Conservation (phyloP, 1,284 basidiomycete species). For the Apiotrichum sp. region DNA sequence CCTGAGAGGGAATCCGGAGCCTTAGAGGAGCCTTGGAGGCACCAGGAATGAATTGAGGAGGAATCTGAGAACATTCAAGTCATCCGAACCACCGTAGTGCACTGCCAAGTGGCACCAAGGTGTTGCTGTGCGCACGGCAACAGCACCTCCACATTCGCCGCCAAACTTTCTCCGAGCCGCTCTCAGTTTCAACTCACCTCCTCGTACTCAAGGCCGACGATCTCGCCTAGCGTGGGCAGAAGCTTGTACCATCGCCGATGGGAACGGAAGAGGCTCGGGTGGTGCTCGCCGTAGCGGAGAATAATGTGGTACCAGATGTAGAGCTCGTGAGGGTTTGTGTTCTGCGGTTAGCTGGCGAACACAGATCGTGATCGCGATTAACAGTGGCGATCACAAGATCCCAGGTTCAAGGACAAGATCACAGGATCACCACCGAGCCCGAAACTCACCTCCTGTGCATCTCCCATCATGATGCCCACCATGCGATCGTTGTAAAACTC, state of each 20-base stretch:
- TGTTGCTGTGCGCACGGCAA: too few species aligned
- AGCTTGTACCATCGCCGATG: constrained; percentile 74
- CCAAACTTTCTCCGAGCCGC: neutral
- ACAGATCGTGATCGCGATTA: too few species aligned
- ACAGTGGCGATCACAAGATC: too few species aligned
- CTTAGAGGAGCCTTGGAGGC: too few species aligned
- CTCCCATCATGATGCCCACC: constrained; percentile 64
- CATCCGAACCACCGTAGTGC: too few species aligned
- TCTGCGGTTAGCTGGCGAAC: constrained; percentile 48
- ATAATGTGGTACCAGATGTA: constrained; percentile 75
- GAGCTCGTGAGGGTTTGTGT: constrained; percentile 79
- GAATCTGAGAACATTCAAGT: too few species aligned
- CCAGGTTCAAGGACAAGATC: too few species aligned
- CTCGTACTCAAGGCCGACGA: constrained; percentile 41
- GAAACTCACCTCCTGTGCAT: constrained; percentile 59
- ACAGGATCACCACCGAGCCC: neutral
- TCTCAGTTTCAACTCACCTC: constrained; percentile 28
- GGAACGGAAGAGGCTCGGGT: constrained; percentile 64
- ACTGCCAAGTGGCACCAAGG: too few species aligned
- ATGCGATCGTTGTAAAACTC: constrained; percentile 80
- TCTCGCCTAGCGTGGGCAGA: constrained; percentile 66
- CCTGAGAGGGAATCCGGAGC: too few species aligned
- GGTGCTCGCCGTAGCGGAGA: constrained; percentile 65
- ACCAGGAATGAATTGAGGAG: too few species aligned
- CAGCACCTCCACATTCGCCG: neutral